Base-by-base conservation (phyloP, 1,284 basidiomycete genomes). In the Moesziomyces aphidis region DNA sequence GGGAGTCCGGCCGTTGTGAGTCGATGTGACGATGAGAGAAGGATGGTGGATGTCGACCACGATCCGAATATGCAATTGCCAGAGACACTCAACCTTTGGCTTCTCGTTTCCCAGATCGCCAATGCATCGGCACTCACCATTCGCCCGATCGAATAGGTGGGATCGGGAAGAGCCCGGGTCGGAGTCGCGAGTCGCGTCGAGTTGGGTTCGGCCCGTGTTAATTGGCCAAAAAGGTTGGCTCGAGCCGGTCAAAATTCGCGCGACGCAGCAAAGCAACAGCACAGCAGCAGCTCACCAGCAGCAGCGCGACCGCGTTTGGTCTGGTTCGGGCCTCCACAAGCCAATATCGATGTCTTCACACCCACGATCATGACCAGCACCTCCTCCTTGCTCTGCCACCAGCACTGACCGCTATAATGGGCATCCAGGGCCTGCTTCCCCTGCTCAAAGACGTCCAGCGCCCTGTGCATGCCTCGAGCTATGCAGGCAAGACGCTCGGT, bases 361-460 rank as follows among this genome's bases (percentile, higher is more conserved):
- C 31, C 10, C 31, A 34, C 31, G 31, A 34, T 34, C 31, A 34
- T 34, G 31, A 11, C 31, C 1, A 34, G 31, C 31, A 34, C 31
- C 31, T 34, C 11, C 10, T 34, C 31, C 31, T 45, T 43, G n/a
- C 42, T 36, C 7, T 39, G 24, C 39, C 17, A 21, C 6, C 4
- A 28, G n/a, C 34, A 8, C 13, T 44, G 17, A 19, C 19, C 50
- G 48, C 50, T 50, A 55, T 17, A 21, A 82, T 83, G 81, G 96
- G 95, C 47, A 97, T 99, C 68, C 89, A 91, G 70, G 96, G 96
- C n/a, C 89, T 99, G 42, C 87, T 99, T 36, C 93, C 95, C 26
- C 89, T 96, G 34, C 89, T 99, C 78, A 97, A 95, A 87, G 90
- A 95, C 60, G 94, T 96, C 57, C 45, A 61, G 55, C 64, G 22